These are phyloP conservation scores for Diplodia intermedia DNA, from an alignment of 2,329 filamentous ascomycete genomes.

Conservation along the genomic window DNA sequence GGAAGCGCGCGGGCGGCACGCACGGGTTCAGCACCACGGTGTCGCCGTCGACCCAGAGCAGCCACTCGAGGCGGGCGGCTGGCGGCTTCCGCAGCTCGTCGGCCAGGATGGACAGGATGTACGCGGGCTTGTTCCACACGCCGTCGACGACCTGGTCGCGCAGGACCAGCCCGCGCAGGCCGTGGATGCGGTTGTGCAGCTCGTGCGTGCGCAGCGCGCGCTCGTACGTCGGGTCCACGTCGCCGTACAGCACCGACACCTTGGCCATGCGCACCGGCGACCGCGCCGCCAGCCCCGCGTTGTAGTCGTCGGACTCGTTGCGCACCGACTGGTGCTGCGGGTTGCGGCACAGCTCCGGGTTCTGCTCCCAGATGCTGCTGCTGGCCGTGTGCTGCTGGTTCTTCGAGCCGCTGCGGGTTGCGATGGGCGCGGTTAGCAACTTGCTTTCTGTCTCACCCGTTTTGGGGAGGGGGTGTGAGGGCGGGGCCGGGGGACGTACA, in stretches of 20 bases:
- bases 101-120: neutral
- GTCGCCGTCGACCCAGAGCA: constrained; percentile 26
- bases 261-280: constrained; percentile 24
- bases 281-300: neutral
- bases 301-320: constrained; percentile 28
- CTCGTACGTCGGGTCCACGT: constrained; percentile 41
- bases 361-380: constrained; percentile 8
- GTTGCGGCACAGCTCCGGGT: constrained; percentile 6
- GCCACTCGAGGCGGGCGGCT: neutral
- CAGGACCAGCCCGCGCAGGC: constrained; percentile 47
- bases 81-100: neutral
- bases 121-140: constrained; percentile 12
- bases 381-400: neutral
- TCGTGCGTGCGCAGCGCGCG: constrained; percentile 45
- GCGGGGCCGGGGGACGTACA: neutral
- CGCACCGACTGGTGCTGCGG: neutral
- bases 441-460: neutral
- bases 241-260: constrained; percentile 32
- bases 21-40: constrained; percentile 24
- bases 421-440: neutral
- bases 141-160: constrained; percentile 9
- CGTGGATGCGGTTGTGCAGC: constrained; percentile 45
- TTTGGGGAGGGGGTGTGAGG: neutral
- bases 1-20: constrained; percentile 3
- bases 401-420: neutral